Conservation (phyloP, 2,329 filamentous ascomycete genomes). For the Colletotrichum sp. region DNA sequence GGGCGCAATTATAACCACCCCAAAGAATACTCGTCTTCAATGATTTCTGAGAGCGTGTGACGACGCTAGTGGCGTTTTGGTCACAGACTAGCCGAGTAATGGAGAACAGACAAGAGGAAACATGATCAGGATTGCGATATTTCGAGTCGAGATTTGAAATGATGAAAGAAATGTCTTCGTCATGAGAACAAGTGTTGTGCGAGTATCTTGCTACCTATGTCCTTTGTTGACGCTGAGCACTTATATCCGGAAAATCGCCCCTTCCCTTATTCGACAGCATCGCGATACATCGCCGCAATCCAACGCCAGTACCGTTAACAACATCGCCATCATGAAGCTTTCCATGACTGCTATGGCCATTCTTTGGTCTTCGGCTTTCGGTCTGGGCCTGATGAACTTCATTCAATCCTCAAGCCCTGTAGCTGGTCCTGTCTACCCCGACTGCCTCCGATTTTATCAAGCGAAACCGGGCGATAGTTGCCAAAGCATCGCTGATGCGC, state of each 20-base stretch:
- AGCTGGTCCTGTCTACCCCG: not conserved
- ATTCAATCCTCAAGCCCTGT: not conserved
- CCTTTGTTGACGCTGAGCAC: not conserved
- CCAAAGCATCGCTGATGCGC: constrained; percentile 27
- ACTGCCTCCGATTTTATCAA: not conserved
- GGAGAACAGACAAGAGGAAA: not conserved
- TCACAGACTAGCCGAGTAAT: not conserved
- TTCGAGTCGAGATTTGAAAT: not conserved
- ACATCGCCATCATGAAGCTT: not conserved
- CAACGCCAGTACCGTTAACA: not conserved
- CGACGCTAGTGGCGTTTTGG: not conserved
- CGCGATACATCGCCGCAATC: not conserved
- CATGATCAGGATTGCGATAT: not conserved
- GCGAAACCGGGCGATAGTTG: constrained; percentile 3
- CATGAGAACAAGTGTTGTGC: not conserved
- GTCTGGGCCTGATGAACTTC: not conserved
- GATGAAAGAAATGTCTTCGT: not conserved
- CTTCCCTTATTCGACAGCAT: not conserved
- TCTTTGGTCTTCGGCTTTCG: not conserved
- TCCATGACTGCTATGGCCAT: not conserved
- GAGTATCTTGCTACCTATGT: not conserved
- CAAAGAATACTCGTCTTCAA: not conserved
- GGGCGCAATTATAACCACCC: not conserved
- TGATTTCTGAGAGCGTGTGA: not conserved
- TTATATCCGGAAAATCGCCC: not conserved